Base-by-base conservation (phyloP, 805 yeast genomes). In the Jamesozyma piceae region DNA sequence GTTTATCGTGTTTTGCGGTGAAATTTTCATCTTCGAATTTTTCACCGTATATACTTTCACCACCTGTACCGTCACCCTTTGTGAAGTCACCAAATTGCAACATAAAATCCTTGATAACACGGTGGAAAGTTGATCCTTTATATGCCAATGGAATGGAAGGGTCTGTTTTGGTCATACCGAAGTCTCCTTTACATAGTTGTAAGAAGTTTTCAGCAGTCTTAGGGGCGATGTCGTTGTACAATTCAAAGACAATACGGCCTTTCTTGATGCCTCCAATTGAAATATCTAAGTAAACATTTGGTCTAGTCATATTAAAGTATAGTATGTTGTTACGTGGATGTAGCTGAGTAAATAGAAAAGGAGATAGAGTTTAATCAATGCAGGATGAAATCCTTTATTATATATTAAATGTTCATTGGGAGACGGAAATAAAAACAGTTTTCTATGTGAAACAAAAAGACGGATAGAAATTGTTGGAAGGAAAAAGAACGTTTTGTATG, bases 31-130 rank as follows among this genome's bases (percentile, higher is more conserved):
- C 98, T 57, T 85, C 95, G 53, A 83, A 83, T 59, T 82, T 82
- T 51, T 81, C 89, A 22, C 92, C 92, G 56, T 83, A 83, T 48
- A 83, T 83, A 30, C 86, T 78, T 59, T 79, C 86, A 42, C 92
- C 92, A 35, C 92, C 92, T 11, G 88, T 80, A 31, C 88, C 88
- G 52, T 78, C 67, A 42, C 73, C 75, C 39, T 62, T 65, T n/a
- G 86, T 80, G 65, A 87, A 88, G 60, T 88, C 96, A 53, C 96
- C 96, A 62, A 95, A 95, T 68, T 88, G 97, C 54, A 85, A 75
- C 97, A 88, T 88, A 58, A 88, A 88, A 45, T 76, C 77, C 60
- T 80, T 78, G 63, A 90, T 92, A 30, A 92, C 85, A 48, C 98
- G 75, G 66, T 90, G 98, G 72, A 90, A 90, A n/a, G 72, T 64